Percentiles rank a stretch among this genome's conserved stretches.
Conservation (phyloP, 345 rosid genomes). For the Eucalyptus sideroxylon region DNA sequence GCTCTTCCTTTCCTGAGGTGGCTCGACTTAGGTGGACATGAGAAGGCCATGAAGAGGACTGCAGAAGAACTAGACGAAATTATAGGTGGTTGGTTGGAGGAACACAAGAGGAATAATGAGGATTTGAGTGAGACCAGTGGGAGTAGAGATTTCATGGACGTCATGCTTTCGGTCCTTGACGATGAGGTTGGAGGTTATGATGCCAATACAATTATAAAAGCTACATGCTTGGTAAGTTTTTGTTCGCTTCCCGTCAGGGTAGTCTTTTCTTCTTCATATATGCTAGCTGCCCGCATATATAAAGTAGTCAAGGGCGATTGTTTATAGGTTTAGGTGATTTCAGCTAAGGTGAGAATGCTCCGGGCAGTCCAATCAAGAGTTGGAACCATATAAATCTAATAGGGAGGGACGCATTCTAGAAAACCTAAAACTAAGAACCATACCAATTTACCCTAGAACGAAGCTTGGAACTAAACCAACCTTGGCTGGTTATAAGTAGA, state of each 20-base stretch:
- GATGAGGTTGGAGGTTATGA: background rate
- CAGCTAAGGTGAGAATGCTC: background rate
- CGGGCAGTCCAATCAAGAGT: background rate
- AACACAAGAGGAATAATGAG: background rate
- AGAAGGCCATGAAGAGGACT: conserved; percentile 6
- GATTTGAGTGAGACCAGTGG: background rate
- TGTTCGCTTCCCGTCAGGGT: background rate
- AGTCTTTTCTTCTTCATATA: background rate
- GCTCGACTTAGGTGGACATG: conserved; percentile 10
- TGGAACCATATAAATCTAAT: background rate
- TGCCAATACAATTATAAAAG: background rate
- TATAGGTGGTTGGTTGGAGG: conserved; percentile 3
- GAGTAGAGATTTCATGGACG: conserved; percentile 7
- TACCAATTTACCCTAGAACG: background rate
- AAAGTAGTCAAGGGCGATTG: background rate
- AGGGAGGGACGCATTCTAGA: background rate
- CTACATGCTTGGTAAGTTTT: background rate
- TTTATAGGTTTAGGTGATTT: background rate
- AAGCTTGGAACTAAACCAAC: no score
- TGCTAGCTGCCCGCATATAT: background rate
- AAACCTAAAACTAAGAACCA: background rate
- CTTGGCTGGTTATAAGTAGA: no score
- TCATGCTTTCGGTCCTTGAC: background rate
- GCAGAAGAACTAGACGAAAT: background rate
- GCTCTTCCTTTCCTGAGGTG: conserved; percentile 8